Conservation (phyloP, 192 early-diverging fungal species). For the Linnemannia hyalina region DNA sequence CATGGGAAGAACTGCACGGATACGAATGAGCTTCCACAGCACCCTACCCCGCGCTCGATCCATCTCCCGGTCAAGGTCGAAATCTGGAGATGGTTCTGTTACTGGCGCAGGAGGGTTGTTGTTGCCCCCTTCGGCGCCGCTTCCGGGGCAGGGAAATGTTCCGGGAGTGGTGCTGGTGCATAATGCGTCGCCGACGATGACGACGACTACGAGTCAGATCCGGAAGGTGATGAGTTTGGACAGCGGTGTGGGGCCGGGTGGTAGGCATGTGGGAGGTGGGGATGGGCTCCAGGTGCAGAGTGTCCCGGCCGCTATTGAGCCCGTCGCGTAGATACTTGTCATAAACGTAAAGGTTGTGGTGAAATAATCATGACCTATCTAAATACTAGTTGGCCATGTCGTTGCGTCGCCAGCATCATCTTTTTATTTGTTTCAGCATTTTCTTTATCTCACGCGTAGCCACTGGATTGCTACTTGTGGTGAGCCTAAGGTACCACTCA, state of each 20-base stretch:
- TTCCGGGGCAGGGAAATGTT: background rate
- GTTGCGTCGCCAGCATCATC: background rate
- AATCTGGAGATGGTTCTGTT: constrained; percentile 21
- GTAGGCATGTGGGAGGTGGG: background rate
- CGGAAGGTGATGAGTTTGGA: constrained; percentile 29
- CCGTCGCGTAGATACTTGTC: background rate
- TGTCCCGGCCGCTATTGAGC: background rate
- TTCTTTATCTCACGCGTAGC: no score
- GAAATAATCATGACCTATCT: background rate
- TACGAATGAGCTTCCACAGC: constrained; percentile 25
- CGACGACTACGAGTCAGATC: background rate
- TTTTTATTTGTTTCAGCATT: no score
- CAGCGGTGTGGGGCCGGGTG: background rate
- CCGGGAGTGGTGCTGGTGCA: no score
- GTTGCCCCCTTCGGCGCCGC: background rate
- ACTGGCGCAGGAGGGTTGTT: background rate
- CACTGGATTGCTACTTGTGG: no score
- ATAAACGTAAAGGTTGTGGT: background rate
- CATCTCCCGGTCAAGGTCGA: background rate
- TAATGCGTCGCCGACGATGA: background rate
- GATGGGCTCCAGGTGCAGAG: background rate
- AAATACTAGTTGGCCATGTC: background rate
- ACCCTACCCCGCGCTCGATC: background rate
- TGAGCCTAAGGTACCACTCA: background rate
- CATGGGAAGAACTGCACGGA: constrained; percentile 15